These are phyloP conservation scores for Eucalyptus viminalis DNA, from an alignment of 345 rosid genomes.

Conservation along the genomic window DNA sequence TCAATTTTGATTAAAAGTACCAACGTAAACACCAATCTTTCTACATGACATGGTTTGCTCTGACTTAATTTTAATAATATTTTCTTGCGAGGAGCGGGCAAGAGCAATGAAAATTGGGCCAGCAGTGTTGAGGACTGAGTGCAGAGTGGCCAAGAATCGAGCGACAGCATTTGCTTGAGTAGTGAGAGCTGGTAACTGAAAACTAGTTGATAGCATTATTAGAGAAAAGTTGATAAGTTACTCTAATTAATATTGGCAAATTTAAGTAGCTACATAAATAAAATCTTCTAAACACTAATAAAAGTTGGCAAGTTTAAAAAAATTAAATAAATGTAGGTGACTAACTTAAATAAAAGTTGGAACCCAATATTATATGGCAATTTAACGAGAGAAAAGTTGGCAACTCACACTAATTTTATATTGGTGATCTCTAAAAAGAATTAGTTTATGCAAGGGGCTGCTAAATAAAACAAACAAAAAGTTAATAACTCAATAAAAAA, in stretches of 20 bases:
- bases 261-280: background rate
- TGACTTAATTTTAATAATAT: no score
- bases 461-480: background rate
- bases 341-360: background rate
- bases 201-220: background rate
- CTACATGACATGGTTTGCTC: accelerated
- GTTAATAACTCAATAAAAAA: background rate
- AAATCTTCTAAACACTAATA: background rate
- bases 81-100: no score
- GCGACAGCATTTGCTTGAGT: no score
- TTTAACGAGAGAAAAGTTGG: background rate
- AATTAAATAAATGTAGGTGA: background rate
- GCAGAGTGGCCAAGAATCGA: no score
- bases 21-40: accelerated
- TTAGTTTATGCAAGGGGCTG: background rate
- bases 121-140: no score
- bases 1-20: no score
- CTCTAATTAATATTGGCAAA: no score
- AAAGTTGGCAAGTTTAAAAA: background rate
- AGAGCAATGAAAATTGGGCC: no score
- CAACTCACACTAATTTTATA: background rate
- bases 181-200: background rate
- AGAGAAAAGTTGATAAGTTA: no score
- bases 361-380: background rate
- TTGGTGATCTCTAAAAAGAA: background rate